A percentile compares a stretch with the other conserved stretches of the same genome.
Conservation (phyloP, 2,329 filamentous ascomycete species). For the Metarhizium rileyi region DNA sequence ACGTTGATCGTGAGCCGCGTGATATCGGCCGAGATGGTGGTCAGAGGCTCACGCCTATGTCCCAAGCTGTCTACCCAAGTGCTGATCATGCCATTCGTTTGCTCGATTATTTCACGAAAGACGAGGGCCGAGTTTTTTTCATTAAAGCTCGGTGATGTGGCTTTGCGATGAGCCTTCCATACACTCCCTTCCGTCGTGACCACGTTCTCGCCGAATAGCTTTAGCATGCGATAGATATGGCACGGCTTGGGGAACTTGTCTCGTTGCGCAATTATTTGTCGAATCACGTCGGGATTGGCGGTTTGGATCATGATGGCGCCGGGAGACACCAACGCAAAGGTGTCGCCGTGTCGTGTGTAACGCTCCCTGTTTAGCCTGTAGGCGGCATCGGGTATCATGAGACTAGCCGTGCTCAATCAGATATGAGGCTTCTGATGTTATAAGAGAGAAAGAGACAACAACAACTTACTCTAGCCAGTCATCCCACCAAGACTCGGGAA, state of each 20-base stretch:
- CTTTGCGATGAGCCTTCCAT: conserved; percentile 67
- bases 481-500: conserved; percentile 47
- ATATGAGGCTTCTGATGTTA: background rate
- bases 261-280: conserved; percentile 54
- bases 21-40: conserved; percentile 50
- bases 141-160: conserved; percentile 62
- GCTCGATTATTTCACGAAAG: conserved; percentile 50
- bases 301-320: conserved; percentile 42
- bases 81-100: conserved; percentile 52
- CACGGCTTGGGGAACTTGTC: conserved; percentile 53
- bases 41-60: conserved; percentile 32
- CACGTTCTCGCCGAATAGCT: conserved; percentile 58
- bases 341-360: conserved; percentile 51
- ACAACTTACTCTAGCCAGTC: conserved; percentile 45
- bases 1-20: conserved; percentile 52
- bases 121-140: conserved; percentile 65
- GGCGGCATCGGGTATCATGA: conserved; percentile 49
- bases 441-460: background rate
- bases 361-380: conserved; percentile 46
- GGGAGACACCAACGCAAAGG: conserved; percentile 55
- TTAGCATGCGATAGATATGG: conserved; percentile 25
- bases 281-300: conserved; percentile 54
- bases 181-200: conserved; percentile 57
- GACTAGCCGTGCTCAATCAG: conserved; percentile 22
- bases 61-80: conserved; percentile 39